Evolutionary conservation across 2,329 filamentous ascomycete genomes (phyloP).

Genomic region (Botrytis deweyae): DNA sequence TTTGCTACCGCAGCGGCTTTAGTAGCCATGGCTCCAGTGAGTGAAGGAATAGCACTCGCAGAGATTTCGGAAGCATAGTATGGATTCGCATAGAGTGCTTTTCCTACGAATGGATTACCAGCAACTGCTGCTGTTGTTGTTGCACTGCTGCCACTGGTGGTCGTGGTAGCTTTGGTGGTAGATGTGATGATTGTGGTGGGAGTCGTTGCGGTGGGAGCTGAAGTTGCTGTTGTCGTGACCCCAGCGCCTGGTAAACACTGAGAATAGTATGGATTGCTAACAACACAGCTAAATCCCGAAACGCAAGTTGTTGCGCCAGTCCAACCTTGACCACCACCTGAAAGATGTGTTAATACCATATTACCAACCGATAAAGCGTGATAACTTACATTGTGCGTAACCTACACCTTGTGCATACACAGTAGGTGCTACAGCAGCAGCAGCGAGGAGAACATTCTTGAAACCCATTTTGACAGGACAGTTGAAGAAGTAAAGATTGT

Average conservation of each 20-base stretch:
- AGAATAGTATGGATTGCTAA: constrained; percentile 33
- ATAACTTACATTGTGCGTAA: constrained; percentile 36
- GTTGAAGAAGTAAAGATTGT: constrained; percentile 18
- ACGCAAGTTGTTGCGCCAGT: constrained; percentile 35
- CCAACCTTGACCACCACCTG: constrained; percentile 36
- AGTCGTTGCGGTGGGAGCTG: constrained; percentile 25
- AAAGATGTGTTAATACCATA: neutral
- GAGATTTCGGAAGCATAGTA: constrained; percentile 55
- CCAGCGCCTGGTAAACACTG: constrained; percentile 36
- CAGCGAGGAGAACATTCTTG: constrained; percentile 34
- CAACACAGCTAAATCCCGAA: constrained; percentile 34
- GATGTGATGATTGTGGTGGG: constrained; percentile 20
- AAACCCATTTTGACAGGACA: constrained; percentile 31
- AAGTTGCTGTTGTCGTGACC: constrained; percentile 26
- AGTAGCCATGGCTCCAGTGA: constrained; percentile 55
- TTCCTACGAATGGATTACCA: constrained; percentile 53
- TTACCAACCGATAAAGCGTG: neutral
- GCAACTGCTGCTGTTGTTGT: constrained; percentile 41
- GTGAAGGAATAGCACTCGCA: constrained; percentile 58
- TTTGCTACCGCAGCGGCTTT: constrained; percentile 50
- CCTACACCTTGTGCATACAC: constrained; percentile 32
- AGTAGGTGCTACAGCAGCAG: constrained; percentile 37
- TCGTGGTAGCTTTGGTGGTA: constrained; percentile 15
- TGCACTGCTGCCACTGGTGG: constrained; percentile 23
- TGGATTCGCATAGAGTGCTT: constrained; percentile 51